Evolutionary conservation across 805 yeast genomes (phyloP).

Genomic region (Zygosaccharomyces pseudorouxii): DNA sequence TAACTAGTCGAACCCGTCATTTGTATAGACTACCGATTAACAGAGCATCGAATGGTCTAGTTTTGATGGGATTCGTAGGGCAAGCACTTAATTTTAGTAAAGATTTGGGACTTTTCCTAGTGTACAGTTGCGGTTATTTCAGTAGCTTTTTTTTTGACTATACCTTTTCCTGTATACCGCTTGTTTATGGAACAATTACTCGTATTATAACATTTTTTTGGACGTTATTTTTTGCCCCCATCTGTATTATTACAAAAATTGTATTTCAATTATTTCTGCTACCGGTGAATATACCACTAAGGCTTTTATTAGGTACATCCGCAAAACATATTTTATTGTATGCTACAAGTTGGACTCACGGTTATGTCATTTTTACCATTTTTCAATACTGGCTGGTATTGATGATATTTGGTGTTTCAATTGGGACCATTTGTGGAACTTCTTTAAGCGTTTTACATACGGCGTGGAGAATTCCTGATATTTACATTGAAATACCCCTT

Average conservation of each 20-base stretch:
- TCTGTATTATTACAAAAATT: conserved; percentile 17
- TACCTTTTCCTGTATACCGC: background rate
- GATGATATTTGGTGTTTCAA: conserved; percentile 17
- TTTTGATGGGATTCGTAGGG: background rate
- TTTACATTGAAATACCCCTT: conserved; percentile 18
- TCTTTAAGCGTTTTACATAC: conserved; percentile 24
- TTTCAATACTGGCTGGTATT: conserved; percentile 27
- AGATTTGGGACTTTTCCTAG: conserved; percentile 11
- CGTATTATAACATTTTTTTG: background rate
- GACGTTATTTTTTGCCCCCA: conserved; percentile 16
- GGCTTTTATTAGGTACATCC: conserved; percentile 23
- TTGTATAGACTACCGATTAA: background rate
- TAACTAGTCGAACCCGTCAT: background rate
- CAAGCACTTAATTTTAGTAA: conserved; percentile 1
- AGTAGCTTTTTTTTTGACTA: conserved; percentile 6
- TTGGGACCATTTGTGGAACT: conserved; percentile 23
- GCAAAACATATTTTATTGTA: conserved; percentile 17
- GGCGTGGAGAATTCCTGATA: conserved; percentile 20
- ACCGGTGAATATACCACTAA: conserved; percentile 29
- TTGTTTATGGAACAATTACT: background rate
- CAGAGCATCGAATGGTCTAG: background rate
- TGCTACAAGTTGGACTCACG: conserved; percentile 14
- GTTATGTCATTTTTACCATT: conserved; percentile 16
- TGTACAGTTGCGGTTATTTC: conserved; percentile 11
- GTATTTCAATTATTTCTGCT: conserved; percentile 17